Base-by-base conservation (phyloP, 2,329 filamentous ascomycete genomes). In the Biscogniauxia mediterranea region DNA sequence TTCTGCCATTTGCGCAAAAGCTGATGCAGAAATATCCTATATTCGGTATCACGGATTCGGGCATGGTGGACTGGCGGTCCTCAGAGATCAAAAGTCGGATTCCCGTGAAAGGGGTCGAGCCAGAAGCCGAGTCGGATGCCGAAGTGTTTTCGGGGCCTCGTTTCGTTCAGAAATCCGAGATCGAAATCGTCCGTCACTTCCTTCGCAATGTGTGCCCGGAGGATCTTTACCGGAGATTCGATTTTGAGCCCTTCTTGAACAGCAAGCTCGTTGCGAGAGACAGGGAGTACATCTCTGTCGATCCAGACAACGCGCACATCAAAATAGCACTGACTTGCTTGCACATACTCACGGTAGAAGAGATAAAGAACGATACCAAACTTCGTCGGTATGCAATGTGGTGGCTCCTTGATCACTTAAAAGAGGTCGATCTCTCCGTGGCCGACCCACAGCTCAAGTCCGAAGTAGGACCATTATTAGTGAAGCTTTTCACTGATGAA, bases 181-280 rank as follows among this genome's bases (percentile, higher is more conserved):
- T 76, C 53, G 61, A 62, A 7, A 75, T 76, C 13, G 60, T 76
- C 7, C 64, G 64, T 6, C 73, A 76, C 54, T 76, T 74, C 46
- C 67, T 77, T 2, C 65, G 59, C 5, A 73, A 67, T 11, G 72
- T 76, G 13, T 77, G 74, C 25, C 74, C 75, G 0, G 57, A 61
- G 0, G 70, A 74, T 0, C 67, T 77, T 6, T 76, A 74, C 38
- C 46, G 63, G 4, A 69, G 71, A 5, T 74, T 76, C 26, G 72
- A 70, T 0, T 76, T 77, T 46, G 71, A 76, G 2, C 60, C 70
- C 0, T 77, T 76, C 54, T 74, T 77, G 54, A 60, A 71, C 1
- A 55, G 61, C 9, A 76, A 74, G 57, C 28, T 73, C 5, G 68
- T 70, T 20, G 70, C 69, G 8, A 61, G 63, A 21, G 64, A 69